Conservation (phyloP, 2,329 filamentous ascomycete genomes). For the Rhinocladiella mackenziei region DNA sequence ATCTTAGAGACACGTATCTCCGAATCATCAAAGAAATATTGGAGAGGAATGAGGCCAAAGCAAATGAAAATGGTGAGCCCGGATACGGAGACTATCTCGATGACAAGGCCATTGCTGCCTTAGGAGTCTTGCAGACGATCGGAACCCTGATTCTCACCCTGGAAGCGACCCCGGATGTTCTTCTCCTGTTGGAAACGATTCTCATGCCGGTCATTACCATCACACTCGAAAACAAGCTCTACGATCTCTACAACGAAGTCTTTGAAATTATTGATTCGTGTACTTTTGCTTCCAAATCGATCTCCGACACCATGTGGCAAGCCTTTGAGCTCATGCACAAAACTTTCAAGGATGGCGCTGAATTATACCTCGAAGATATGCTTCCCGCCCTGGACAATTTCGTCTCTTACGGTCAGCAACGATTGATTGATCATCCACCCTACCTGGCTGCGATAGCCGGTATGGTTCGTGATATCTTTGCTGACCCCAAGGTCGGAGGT, state of each 20-base stretch:
- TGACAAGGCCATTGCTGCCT: slow-evolving; percentile 96
- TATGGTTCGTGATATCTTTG: slow-evolving; percentile 95
- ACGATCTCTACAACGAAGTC: slow-evolving; percentile 95
- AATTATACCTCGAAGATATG: slow-evolving; percentile 98
- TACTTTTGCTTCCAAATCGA: slow-evolving; percentile 93
- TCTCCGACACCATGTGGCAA: slow-evolving; percentile 97
- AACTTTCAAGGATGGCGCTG: slow-evolving; percentile 94
- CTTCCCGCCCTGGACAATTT: slow-evolving; percentile 97
- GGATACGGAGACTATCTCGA: slow-evolving; percentile 90
- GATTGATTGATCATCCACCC: slow-evolving; percentile 74
- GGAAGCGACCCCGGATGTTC: slow-evolving; percentile 93
- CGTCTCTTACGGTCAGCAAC: slow-evolving; percentile 81
- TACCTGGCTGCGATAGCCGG: slow-evolving; percentile 85
- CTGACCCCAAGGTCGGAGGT: slow-evolving; percentile 83
- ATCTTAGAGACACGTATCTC: slow-evolving; percentile 91
- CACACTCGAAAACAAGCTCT: slow-evolving; percentile 95
- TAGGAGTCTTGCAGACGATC: slow-evolving; percentile 95
- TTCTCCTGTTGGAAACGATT: slow-evolving; percentile 89
- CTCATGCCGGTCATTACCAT: slow-evolving; percentile 96
- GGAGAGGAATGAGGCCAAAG: slow-evolving; percentile 73
- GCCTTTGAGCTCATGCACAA: slow-evolving; percentile 95
- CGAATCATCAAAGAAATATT: slow-evolving; percentile 87
- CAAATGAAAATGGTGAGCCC: slow-evolving; percentile 56
- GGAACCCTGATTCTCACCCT: slow-evolving; percentile 94
- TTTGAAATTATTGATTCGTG: slow-evolving; percentile 99